Conservation (phyloP, 2,329 filamentous ascomycete genomes). For the Alternaria gansuensis region DNA sequence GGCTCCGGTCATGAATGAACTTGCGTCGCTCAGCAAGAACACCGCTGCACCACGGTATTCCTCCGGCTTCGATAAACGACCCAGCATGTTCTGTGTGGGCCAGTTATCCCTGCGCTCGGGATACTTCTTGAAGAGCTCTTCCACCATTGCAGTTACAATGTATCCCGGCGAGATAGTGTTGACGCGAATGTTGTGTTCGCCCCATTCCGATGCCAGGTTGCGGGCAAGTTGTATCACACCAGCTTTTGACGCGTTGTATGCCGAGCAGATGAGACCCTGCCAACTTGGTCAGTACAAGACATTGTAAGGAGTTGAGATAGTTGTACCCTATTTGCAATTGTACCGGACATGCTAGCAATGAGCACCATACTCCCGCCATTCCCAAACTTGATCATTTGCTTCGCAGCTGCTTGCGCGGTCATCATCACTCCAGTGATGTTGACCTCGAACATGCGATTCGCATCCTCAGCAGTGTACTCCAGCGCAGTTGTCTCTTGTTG, state of each 20-base stretch:
- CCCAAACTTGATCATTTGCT: constrained; percentile 69
- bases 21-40: constrained; percentile 53
- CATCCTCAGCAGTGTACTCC: constrained; percentile 73
- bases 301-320: background rate
- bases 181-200: constrained; percentile 74
- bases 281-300: constrained; percentile 23
- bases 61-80: constrained; percentile 45
- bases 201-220: constrained; percentile 78
- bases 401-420: constrained; percentile 69
- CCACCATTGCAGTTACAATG: constrained; percentile 84
- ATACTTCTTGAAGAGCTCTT: constrained; percentile 77
- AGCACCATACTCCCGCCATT: constrained; percentile 69
- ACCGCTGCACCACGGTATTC: constrained; percentile 53
- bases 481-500: constrained; percentile 86
- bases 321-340: constrained; percentile 69
- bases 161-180: constrained; percentile 85
- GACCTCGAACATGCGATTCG: constrained; percentile 69
- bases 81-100: constrained; percentile 87
- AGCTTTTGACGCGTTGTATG: constrained; percentile 80
- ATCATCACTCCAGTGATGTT: constrained; percentile 70
- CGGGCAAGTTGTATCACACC: constrained; percentile 75
- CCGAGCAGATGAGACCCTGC: constrained; percentile 70
- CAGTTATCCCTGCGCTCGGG: constrained; percentile 74
- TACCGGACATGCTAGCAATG: constrained; percentile 70
- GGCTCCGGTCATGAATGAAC: constrained; percentile 54